Conservation (phyloP, 192 early-diverging fungal genomes). For the Pilobolus umbonatus region DNA sequence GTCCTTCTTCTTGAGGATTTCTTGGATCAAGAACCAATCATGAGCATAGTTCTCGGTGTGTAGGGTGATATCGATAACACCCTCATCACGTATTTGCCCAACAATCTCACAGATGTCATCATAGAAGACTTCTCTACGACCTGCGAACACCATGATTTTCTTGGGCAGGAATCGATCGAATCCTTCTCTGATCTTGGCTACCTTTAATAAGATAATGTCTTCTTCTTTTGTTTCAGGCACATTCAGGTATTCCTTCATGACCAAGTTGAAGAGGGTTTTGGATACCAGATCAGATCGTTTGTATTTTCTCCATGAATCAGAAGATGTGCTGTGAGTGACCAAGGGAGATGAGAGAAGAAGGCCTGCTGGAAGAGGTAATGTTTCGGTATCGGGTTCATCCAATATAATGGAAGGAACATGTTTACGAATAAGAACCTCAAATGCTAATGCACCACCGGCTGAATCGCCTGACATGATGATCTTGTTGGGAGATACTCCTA, state of each 20-base stretch:
- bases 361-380: slow-evolving; percentile 19
- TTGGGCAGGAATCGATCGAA: slow-evolving; percentile 21
- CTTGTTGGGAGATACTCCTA: slow-evolving; percentile 22
- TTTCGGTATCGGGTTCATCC: not conserved
- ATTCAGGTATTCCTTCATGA: slow-evolving; percentile 25
- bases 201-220: slow-evolving; percentile 8
- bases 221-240: not conserved
- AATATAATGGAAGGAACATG: slow-evolving; percentile 16
- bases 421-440: slow-evolving; percentile 20
- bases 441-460: slow-evolving; percentile 21
- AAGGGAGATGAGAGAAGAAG: slow-evolving; percentile 24
- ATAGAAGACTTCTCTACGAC: slow-evolving; percentile 24
- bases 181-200: slow-evolving; percentile 6
- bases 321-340: slow-evolving; percentile 15
- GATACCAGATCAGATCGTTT: slow-evolving; percentile 19
- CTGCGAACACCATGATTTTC: slow-evolving; percentile 17
- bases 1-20: slow-evolving; percentile 23
- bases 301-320: slow-evolving; percentile 27
- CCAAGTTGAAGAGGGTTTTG: slow-evolving; percentile 5
- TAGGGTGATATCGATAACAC: slow-evolving; percentile 8
- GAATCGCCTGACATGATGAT: slow-evolving; percentile 34
- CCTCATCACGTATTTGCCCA: slow-evolving; percentile 4
- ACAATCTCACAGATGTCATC: slow-evolving; percentile 23
- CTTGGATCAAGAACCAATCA: slow-evolving; percentile 36
- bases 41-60: slow-evolving; percentile 25